phyloP scores from a whole-genome alignment of 2,329 filamentous ascomycete species.

The Aspergillus tubingensis region DNA sequence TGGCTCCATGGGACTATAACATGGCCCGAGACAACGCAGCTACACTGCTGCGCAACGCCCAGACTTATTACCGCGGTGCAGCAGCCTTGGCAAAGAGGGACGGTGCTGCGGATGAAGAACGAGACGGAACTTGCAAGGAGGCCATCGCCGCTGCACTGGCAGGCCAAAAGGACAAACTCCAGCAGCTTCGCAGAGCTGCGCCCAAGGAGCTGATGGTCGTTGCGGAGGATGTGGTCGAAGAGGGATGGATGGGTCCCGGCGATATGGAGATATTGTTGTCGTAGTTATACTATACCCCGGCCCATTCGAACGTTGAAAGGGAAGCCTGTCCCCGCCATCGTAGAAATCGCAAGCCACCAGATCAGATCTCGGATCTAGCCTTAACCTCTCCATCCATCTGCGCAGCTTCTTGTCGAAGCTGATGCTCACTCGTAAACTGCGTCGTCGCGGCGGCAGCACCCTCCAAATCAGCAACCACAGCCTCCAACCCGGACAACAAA shows the following conservation, averaged over 20 bases:
- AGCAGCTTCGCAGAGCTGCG: conserved; percentile 36
- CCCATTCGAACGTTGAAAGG: background rate
- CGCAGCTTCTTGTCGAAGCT: conserved; percentile 44
- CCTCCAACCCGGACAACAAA: conserved; percentile 57
- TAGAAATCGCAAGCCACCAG: background rate
- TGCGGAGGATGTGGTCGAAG: conserved; percentile 55
- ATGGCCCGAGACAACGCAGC: conserved; percentile 47
- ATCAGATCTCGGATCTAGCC: conserved; percentile 30
- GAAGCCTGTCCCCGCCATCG: background rate
- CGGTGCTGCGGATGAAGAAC: conserved; percentile 46
- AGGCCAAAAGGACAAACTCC: conserved; percentile 43
- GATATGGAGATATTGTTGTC: conserved; percentile 37
- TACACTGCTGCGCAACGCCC: conserved; percentile 57
- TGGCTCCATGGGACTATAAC: conserved; percentile 45
- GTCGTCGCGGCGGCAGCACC: conserved; percentile 48
- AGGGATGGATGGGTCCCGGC: conserved; percentile 48
- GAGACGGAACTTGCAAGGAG: conserved; percentile 51
- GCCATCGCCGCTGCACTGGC: conserved; percentile 50
- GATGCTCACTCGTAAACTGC: conserved; percentile 40
- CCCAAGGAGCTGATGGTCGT: conserved; percentile 46
- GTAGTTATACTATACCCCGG: conserved; percentile 20
- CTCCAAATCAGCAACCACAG: conserved; percentile 59
- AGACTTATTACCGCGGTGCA: conserved; percentile 60
- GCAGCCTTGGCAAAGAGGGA: conserved; percentile 43
- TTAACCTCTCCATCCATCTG: conserved; percentile 48